Evolutionary conservation across 768 basidiomycete genomes (phyloP), one percentile per base, ranked within the genome.

Genomic region (Rhodosporidiobolus odoratus): DNA sequence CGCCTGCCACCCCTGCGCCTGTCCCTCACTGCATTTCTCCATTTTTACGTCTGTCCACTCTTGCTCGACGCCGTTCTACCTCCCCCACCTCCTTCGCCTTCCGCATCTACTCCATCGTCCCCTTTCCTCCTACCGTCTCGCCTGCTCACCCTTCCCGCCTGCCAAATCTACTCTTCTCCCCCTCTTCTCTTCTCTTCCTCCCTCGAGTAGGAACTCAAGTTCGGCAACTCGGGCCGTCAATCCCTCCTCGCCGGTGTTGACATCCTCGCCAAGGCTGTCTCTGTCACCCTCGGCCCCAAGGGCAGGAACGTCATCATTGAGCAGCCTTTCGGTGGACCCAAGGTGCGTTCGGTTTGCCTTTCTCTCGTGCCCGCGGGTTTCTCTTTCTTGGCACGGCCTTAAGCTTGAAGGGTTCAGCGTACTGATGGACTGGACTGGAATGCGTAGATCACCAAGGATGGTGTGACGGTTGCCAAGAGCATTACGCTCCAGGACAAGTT

Each of bases 271-370:
- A 92, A 97, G 80, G 94, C 95, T 68, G 95, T 98, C 79, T 88
- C 88, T 75, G 92, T 96, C 58, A 99, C 95, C 50, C 86, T 98
- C 34, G 95, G 95, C 68, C 95, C 95, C 40, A 98, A 99, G 83
- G 92, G 92, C 76, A 87, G 94, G 78, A 99, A 96, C 80, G 95
- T 98, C 79, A 98, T 98, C 83, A 96, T 98, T 77, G 95, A 97
- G 82, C 79, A 76, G 74, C 77, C 80, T 21, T 82, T 81, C 72
- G 82, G 82, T 68, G 82, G 81, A 54, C 82, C 82, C 50, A 78
- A 78, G 61, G 74, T 71, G 35, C 37, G 66, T n/a, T n/a, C n/a
- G n/a, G 2, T 56, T 23, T 19, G 34, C 27, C 10, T 25, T 50
- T 17, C 48, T 13, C 12, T 50, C 7, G 15, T 15, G n/a, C 48